Evolutionary conservation across 257 asterid genomes (phyloP).

Genomic region (Solanum lycopersicoides): DNA sequence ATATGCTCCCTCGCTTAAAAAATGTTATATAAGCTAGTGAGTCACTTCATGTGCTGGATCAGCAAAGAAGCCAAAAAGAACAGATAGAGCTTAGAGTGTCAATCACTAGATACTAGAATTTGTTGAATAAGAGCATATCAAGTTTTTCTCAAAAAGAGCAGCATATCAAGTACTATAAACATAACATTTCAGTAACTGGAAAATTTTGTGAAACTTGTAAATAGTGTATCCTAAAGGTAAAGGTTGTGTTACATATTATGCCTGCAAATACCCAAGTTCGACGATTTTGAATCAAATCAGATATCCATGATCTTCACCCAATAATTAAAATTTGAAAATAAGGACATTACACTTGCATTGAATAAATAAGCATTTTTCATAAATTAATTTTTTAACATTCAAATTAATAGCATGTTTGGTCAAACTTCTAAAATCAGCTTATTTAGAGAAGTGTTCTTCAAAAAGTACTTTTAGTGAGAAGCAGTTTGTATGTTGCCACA

Average conservation of each 20-base stretch:
- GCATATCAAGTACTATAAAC: neutral
- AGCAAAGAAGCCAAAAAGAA: neutral
- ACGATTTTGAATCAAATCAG: neutral
- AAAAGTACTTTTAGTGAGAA: neutral
- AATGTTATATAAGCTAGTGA: neutral
- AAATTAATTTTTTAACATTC: neutral
- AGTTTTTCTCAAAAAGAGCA: neutral
- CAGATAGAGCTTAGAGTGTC: neutral
- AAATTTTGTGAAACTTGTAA: neutral
- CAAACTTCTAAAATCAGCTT: neutral
- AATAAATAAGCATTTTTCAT: neutral
- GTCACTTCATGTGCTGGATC: neutral
- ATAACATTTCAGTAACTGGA: neutral
- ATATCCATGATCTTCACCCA: neutral
- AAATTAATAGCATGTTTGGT: neutral
- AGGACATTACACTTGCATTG: neutral
- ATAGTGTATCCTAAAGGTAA: neutral
- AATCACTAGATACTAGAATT: neutral
- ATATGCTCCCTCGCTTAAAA: neutral
- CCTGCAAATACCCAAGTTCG: neutral
- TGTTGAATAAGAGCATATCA: neutral
- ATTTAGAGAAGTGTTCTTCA: neutral
- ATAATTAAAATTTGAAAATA: neutral
- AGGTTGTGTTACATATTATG: neutral
- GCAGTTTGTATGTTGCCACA: neutral